These are phyloP conservation scores for Zygnema circumcarinatum DNA, from an alignment of 139 green algal genomes.

Conservation along the genomic window DNA sequence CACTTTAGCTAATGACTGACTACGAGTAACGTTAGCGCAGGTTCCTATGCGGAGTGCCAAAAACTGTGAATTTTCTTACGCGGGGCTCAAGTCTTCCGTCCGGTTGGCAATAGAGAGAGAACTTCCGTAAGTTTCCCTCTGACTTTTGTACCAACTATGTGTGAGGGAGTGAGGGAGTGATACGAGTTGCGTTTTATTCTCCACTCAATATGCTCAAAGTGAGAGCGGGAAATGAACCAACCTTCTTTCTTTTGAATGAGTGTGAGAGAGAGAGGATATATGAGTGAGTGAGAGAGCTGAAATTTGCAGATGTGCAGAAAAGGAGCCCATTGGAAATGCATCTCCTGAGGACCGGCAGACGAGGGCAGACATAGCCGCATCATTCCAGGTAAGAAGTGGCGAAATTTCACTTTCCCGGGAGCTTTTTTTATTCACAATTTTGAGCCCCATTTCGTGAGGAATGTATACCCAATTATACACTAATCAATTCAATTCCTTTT, in stretches of 20 bases:
- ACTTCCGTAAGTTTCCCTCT: slow-evolving; percentile 9
- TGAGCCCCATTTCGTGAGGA: too few relatives aligned
- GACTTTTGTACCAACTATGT: slow-evolving; percentile 6
- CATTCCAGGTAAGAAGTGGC: slow-evolving; percentile 72
- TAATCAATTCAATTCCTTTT: too few relatives aligned
- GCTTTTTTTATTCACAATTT: not conserved
- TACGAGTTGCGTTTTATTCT: too few relatives aligned
- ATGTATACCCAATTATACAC: too few relatives aligned
- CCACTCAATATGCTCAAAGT: too few relatives aligned
- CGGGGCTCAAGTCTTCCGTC: slow-evolving; percentile 91
- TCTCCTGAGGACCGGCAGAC: slow-evolving; percentile 57
- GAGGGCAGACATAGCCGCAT: slow-evolving; percentile 89
- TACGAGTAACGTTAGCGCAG: too few relatives aligned
- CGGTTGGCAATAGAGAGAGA: slow-evolving; percentile 53
- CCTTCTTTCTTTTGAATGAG: too few relatives aligned
- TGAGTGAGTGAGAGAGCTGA: too few relatives aligned
- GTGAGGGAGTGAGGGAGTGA: too few relatives aligned
- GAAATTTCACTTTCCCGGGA: not conserved
- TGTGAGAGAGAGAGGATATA: too few relatives aligned
- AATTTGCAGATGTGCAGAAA: slow-evolving; percentile 30
- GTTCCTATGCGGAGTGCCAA: slow-evolving; percentile 75
- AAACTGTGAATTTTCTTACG: slow-evolving; percentile 95
- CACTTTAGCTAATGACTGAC: too few relatives aligned
- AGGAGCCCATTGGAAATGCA: not conserved
- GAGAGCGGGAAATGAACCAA: too few relatives aligned